Conservation (phyloP, 108 stramenopile species). For the Chaetoceros muelleri region DNA sequence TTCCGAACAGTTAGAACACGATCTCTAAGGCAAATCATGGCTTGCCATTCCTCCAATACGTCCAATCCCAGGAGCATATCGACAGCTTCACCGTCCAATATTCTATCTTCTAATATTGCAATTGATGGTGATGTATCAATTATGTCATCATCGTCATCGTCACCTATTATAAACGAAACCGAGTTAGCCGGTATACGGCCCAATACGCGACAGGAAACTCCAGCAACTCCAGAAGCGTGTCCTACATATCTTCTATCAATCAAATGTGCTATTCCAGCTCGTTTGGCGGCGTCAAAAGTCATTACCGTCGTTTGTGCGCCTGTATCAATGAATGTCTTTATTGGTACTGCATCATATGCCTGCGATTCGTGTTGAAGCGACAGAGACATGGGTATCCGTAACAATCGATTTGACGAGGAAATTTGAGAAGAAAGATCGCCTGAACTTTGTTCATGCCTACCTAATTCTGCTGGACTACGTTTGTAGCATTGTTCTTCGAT, state of each 20-base stretch:
- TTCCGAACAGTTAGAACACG: background rate
- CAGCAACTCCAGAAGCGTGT: constrained; percentile 50
- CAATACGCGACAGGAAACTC: constrained; percentile 25
- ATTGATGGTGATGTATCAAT: constrained; percentile 20
- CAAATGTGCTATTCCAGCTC: constrained; percentile 35
- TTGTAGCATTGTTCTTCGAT: too few species aligned
- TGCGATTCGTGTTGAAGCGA: background rate
- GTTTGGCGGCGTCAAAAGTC: constrained; percentile 24
- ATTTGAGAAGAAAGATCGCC: too few species aligned
- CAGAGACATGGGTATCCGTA: background rate
- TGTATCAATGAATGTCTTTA: constrained; percentile 48
- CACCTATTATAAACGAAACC: constrained; percentile 24
- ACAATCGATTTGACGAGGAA: background rate
- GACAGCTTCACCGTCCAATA: constrained; percentile 22
- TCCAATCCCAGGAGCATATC: constrained; percentile 28
- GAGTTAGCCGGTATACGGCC: constrained; percentile 43
- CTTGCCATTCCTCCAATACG: constrained; percentile 13
- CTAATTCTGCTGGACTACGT: too few species aligned
- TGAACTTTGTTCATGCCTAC: too few species aligned
- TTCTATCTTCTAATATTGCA: constrained; percentile 35
- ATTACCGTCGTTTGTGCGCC: constrained; percentile 59
- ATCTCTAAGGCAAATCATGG: constrained; percentile 2
- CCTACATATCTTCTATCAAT: constrained; percentile 59
- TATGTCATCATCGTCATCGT: constrained; percentile 2
- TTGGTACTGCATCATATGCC: constrained; percentile 1